phyloP scores from a whole-genome alignment of 768 basidiomycete species.

The Kwoniella mangroviensis region DNA sequence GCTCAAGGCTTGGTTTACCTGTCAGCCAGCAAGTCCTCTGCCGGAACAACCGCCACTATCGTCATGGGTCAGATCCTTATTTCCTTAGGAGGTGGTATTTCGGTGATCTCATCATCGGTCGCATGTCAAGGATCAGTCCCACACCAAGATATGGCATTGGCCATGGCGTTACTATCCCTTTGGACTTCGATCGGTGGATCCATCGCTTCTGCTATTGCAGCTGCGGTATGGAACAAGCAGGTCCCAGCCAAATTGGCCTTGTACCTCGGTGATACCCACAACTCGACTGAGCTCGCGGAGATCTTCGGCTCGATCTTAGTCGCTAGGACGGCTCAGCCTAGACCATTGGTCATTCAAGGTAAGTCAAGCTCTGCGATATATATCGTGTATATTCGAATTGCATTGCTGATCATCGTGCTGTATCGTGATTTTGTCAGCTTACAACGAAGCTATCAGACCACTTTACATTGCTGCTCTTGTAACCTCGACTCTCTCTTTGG shows the following conservation, averaged over 20 bases:
- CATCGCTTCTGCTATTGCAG: conserved; percentile 53
- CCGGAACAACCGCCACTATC: conserved; percentile 6
- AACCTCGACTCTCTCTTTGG: conserved; percentile 46
- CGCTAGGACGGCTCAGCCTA: background rate
- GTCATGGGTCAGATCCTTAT: conserved; percentile 25
- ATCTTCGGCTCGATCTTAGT: conserved; percentile 13
- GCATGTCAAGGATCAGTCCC: conserved; percentile 56
- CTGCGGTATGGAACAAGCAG: conserved; percentile 39
- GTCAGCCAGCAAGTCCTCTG: background rate
- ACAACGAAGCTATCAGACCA: conserved; percentile 6
- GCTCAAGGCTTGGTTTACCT: background rate
- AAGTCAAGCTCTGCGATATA: background rate
- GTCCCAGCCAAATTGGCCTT: conserved; percentile 25
- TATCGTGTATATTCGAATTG: background rate
- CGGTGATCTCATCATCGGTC: conserved; percentile 48
- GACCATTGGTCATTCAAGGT: conserved; percentile 5
- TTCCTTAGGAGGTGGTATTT: conserved; percentile 42
- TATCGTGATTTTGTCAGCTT: background rate
- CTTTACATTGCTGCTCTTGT: conserved; percentile 41
- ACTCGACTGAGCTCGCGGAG: conserved; percentile 7
- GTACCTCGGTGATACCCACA: conserved; percentile 2
- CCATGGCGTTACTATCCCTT: conserved; percentile 54
- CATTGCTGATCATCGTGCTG: background rate
- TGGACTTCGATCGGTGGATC: conserved; percentile 58
- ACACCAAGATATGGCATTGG: conserved; percentile 55